Conservation (phyloP, 1,284 basidiomycete species). For the Cryptococcus sp. region DNA sequence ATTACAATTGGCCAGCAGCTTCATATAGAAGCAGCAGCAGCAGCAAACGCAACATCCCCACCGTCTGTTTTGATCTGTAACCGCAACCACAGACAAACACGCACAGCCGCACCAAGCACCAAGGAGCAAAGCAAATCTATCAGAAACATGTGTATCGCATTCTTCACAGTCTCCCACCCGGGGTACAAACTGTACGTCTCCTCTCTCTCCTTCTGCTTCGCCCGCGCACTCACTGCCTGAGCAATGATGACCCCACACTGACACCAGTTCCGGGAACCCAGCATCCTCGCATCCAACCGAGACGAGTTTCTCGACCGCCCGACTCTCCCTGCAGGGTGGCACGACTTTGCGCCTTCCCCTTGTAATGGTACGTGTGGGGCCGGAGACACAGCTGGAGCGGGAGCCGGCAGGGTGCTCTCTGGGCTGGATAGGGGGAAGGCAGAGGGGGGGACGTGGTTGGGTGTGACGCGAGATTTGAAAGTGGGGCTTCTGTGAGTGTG, state of each 20-base stretch:
- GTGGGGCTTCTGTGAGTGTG: conserved; percentile 41
- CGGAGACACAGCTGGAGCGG: background rate
- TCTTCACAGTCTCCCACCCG: conserved; percentile 41
- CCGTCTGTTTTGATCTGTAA: too few species aligned
- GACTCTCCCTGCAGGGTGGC: conserved; percentile 41
- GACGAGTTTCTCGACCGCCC: conserved; percentile 47
- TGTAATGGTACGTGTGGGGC: background rate
- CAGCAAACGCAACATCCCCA: too few species aligned
- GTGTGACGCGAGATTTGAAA: conserved; percentile 38
- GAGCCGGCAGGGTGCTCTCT: conserved; percentile 29
- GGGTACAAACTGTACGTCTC: conserved; percentile 45
- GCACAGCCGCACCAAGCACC: too few species aligned
- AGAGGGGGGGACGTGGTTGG: conserved; percentile 43
- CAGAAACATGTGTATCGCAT: conserved; percentile 45
- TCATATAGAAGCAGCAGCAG: too few species aligned
- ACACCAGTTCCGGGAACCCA: background rate
- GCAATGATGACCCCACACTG: background rate
- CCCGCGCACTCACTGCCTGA: background rate
- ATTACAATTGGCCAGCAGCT: too few species aligned
- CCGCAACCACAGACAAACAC: too few species aligned
- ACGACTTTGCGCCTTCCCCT: conserved; percentile 29
- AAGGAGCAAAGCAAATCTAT: background rate
- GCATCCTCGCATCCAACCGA: conserved; percentile 45
- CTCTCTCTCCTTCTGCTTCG: background rate
- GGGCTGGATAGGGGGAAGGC: conserved; percentile 33